A percentile compares a stretch with the other conserved stretches of the same genome.
Conservation (phyloP, 2,329 filamentous ascomycete species). For the Microascus cirrosus region DNA sequence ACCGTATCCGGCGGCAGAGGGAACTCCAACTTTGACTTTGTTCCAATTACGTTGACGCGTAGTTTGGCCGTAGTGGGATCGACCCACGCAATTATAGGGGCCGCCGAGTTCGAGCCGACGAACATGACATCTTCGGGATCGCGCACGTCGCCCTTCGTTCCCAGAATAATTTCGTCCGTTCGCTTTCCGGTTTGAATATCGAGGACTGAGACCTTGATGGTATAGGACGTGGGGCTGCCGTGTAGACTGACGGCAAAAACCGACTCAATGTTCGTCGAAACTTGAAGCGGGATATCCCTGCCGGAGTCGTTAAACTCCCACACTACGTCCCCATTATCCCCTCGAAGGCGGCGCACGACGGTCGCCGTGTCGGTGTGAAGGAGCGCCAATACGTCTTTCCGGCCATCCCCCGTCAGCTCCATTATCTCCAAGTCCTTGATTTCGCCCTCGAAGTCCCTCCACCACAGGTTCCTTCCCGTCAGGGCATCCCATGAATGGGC, state of each 20-base stretch:
- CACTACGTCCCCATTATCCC: conserved; percentile 57
- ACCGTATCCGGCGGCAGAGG: conserved; percentile 33
- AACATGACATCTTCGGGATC: conserved; percentile 56
- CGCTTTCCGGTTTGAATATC: conserved; percentile 64
- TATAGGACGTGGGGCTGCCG: conserved; percentile 57
- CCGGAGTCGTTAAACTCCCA: conserved; percentile 59
- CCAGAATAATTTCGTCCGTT: conserved; percentile 58
- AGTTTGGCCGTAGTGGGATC: conserved; percentile 51
- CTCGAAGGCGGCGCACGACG: conserved; percentile 61
- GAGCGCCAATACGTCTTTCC: conserved; percentile 64
- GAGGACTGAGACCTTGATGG: conserved; percentile 63
- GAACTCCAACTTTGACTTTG: conserved; percentile 44
- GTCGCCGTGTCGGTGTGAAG: conserved; percentile 46
- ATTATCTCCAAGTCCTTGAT: conserved; percentile 67
- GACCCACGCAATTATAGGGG: conserved; percentile 66
- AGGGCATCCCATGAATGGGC: conserved; percentile 77
- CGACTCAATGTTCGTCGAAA: conserved; percentile 57
- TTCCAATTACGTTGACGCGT: conserved; percentile 60
- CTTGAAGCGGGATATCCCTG: conserved; percentile 63
- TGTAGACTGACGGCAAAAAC: conserved; percentile 72
- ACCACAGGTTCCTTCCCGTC: conserved; percentile 72
- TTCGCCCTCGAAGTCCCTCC: conserved; percentile 43
- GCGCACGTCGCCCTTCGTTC: conserved; percentile 63
- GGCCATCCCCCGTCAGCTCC: conserved; percentile 51
- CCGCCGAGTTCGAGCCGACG: conserved; percentile 64